A percentile compares a stretch with the other conserved stretches of the same genome.
Evolutionary conservation across 495 filamentous ascomycete species (phyloP).

Genomic region (Lindgomyces ingoldianus): DNA sequence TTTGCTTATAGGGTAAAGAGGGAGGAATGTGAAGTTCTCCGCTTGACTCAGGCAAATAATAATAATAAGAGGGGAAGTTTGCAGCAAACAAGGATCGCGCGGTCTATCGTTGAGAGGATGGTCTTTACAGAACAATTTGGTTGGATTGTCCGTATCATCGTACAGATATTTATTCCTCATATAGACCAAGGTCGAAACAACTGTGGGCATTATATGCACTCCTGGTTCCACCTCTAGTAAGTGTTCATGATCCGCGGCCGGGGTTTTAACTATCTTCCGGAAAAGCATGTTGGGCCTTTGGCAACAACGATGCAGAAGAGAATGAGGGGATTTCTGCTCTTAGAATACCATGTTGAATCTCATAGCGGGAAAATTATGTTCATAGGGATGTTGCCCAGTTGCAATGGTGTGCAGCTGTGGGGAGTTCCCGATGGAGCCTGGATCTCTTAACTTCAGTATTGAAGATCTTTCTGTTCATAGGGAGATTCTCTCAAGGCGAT

Average conservation of each 20-base stretch:
- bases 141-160: background rate
- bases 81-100: too few species aligned
- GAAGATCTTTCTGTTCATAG: background rate
- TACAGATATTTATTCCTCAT: background rate
- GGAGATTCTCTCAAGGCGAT: too few species aligned
- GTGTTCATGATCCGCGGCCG: background rate
- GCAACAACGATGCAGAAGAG: too few species aligned
- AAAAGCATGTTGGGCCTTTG: background rate
- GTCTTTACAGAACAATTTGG: background rate
- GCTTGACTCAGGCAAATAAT: background rate
- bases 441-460: background rate
- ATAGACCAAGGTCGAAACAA: background rate
- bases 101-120: background rate
- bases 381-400: background rate
- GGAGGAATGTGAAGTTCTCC: background rate
- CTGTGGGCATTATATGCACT: background rate
- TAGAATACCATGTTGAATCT: background rate
- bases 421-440: background rate
- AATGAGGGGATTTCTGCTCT: too few species aligned
- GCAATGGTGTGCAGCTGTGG: conserved; percentile 7
- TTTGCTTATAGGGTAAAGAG: background rate
- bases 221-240: background rate
- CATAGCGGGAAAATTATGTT: background rate
- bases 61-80: conserved; percentile 1
- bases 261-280: background rate